These are phyloP conservation scores for Hanseniaspora taiwanica DNA, from an alignment of 805 yeast genomes.

Conservation along the genomic window DNA sequence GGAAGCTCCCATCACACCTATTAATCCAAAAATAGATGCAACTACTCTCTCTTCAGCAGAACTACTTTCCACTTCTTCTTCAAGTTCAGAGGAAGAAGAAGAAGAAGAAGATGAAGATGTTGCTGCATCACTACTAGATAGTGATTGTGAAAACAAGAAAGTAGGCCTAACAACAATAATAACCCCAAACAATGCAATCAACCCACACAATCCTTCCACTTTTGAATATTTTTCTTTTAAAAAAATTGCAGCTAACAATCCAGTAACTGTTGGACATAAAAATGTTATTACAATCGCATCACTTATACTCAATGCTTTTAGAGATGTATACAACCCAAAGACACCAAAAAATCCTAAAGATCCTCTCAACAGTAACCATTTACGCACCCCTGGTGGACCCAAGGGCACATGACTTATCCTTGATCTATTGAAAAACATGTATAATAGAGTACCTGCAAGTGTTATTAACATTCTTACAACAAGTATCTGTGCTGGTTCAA, in stretches of 20 bases:
- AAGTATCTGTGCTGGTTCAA: slow-evolving; percentile 69
- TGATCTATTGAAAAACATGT: slow-evolving; percentile 34
- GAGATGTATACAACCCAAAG: slow-evolving; percentile 61
- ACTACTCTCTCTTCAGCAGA: slow-evolving; percentile 41
- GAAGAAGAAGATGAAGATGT: too few relatives aligned
- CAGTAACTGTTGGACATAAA: slow-evolving; percentile 63
- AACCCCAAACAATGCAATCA: slow-evolving; percentile 62
- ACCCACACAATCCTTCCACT: slow-evolving; percentile 56
- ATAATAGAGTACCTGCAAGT: slow-evolving; percentile 39
- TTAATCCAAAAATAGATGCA: slow-evolving; percentile 50
- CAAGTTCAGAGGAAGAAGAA: too few relatives aligned
- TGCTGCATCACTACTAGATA: slow-evolving; percentile 11
- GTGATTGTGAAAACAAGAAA: slow-evolving; percentile 41
- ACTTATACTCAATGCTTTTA: slow-evolving; percentile 59
- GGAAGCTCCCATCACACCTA: slow-evolving; percentile 61
- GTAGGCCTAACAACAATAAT: slow-evolving; percentile 70
- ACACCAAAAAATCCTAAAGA: slow-evolving; percentile 69
- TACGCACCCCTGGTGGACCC: slow-evolving; percentile 51
- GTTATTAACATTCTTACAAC: slow-evolving; percentile 70
- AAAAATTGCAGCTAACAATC: slow-evolving; percentile 54
- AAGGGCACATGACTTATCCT: slow-evolving; percentile 46
- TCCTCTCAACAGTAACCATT: slow-evolving; percentile 48
- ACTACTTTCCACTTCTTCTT: slow-evolving; percentile 30
- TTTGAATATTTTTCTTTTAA: slow-evolving; percentile 53
- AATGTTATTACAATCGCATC: slow-evolving; percentile 77